phyloP scores from a whole-genome alignment of 2,329 filamentous ascomycete genomes.

The Neofusicoccum laricinum region DNA sequence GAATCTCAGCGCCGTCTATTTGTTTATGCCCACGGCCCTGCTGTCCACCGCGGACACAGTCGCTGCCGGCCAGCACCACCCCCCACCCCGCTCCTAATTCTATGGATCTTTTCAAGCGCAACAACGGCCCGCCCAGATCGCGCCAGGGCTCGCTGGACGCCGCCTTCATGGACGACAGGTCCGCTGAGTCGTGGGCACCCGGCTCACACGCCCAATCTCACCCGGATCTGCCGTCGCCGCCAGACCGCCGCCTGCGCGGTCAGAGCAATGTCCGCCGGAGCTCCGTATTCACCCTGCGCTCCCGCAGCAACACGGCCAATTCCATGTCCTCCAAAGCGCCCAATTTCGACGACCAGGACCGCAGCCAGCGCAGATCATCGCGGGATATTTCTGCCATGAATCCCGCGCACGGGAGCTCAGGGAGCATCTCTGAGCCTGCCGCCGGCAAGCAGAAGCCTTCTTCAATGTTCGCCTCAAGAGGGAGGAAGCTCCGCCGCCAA shows the following conservation, averaged over 20 bases:
- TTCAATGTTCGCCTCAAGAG: slow-evolving; percentile 26
- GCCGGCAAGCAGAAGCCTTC: slow-evolving; percentile 27
- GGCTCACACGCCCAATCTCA: slow-evolving; percentile 2
- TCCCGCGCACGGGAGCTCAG: slow-evolving; percentile 19
- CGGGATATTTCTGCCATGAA: slow-evolving; percentile 23
- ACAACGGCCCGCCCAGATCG: slow-evolving; percentile 27
- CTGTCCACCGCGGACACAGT: slow-evolving; percentile 3
- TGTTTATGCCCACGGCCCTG: slow-evolving; percentile 3
- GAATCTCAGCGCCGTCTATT: slow-evolving; percentile 11
- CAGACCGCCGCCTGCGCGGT: slow-evolving; percentile 27
- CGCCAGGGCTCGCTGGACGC: slow-evolving; percentile 35
- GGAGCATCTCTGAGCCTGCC: slow-evolving; percentile 24
- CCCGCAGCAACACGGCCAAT: slow-evolving; percentile 36
- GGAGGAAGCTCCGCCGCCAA: slow-evolving; percentile 33
- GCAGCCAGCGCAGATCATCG: slow-evolving; percentile 28
- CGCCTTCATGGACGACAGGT: not conserved
- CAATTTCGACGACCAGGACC: slow-evolving; percentile 21
- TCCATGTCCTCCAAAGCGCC: slow-evolving; percentile 30
- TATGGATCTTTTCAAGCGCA: slow-evolving; percentile 39
- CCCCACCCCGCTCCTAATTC: slow-evolving; percentile 13
- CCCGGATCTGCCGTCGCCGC: slow-evolving; percentile 29
- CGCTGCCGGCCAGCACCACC: slow-evolving; percentile 14
- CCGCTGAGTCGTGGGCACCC: not conserved
- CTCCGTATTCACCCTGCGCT: slow-evolving; percentile 37
- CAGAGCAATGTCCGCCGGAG: slow-evolving; percentile 25